Evolutionary conservation across 257 asterid species (phyloP), one percentile per base, ranked within the genome.

Genomic region (Nicotiana knightiana): DNA sequence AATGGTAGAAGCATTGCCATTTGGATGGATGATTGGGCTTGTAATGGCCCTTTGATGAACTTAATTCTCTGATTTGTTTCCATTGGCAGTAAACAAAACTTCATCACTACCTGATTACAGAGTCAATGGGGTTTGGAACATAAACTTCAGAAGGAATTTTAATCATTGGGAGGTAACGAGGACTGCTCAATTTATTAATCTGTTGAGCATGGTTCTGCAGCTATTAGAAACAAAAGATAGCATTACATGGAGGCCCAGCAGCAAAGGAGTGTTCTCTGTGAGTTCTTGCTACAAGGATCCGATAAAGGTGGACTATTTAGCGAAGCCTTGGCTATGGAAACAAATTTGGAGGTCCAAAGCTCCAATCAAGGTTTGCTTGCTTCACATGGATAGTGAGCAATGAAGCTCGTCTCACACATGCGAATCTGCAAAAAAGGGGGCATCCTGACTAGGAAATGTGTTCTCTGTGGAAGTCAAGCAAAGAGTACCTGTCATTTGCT

Each of bases 391-490:
- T 68, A 9, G 18, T 10, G 76, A 18, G 55, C 43, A 68, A 68
- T 24, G 55, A 68, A 68, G 57, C 77, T 68, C 33, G 30, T 39
- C 12, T 68, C 77, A 68, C 77, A 68, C 57, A 39, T 68, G 77
- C 43, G 77, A 67, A 37, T 68, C 77, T 68, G 77, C 77, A 39
- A 68, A 68, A 39, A 57, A 68, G 77, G 32, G 57, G 77, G 6
- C 24, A 57, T 39, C 33, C 77, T n/a, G 39, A 39, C 57, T 68
- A 68, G 57, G 32, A 68, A 39, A 68, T 68, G 77, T 39, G 43
- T 68, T 39, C 77, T 39, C 33, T 39, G 77, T 39, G 57, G 18
- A 68, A 68, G 57, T 68, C 33, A 68, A 68, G 46, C 28, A 18
- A 17, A 67, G 76, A 67, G 76, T 67, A 67, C 51, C 53, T 39